These are phyloP conservation scores for Metarhizium brunneum DNA, from an alignment of 2,329 filamentous ascomycete species.

Conservation along the genomic window DNA sequence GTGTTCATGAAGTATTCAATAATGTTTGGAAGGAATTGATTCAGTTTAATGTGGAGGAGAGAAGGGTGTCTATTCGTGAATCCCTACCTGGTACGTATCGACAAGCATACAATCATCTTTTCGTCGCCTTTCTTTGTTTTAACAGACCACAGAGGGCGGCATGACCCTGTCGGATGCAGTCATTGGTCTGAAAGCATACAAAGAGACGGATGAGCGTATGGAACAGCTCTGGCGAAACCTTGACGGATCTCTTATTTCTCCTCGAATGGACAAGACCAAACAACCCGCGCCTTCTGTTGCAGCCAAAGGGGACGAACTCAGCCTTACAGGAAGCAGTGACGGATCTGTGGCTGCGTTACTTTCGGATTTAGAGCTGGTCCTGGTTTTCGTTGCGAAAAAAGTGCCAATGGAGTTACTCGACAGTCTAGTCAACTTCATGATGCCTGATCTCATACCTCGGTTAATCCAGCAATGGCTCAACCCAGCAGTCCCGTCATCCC, in stretches of 20 bases:
- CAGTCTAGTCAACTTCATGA: constrained; percentile 58
- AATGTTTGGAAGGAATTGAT: constrained; percentile 65
- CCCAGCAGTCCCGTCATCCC: constrained; percentile 62
- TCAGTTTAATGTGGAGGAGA: constrained; percentile 45
- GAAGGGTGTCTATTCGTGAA: constrained; percentile 47
- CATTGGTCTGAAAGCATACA: constrained; percentile 47
- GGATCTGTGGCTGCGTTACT: constrained; percentile 41
- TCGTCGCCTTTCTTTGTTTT: constrained; percentile 4
- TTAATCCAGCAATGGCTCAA: constrained; percentile 70
- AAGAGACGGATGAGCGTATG: constrained; percentile 51
- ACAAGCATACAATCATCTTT: not conserved
- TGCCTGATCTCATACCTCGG: constrained; percentile 57
- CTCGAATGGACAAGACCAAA: constrained; percentile 41
- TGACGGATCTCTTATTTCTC: constrained; percentile 50
- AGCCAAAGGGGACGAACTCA: constrained; percentile 32
- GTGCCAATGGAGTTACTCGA: constrained; percentile 46
- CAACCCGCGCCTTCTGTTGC: constrained; percentile 28
- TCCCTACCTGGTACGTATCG: constrained; percentile 35
- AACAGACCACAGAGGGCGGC: constrained; percentile 31
- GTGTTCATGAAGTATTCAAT: constrained; percentile 57
- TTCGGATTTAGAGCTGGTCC: constrained; percentile 39
- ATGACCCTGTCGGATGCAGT: constrained; percentile 46
- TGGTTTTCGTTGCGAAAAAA: constrained; percentile 41
- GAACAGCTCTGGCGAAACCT: constrained; percentile 53
- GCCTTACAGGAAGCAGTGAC: constrained; percentile 32